Base-by-base conservation (phyloP, 164 flowering plant genomes). In the Berberis vulgaris region DNA sequence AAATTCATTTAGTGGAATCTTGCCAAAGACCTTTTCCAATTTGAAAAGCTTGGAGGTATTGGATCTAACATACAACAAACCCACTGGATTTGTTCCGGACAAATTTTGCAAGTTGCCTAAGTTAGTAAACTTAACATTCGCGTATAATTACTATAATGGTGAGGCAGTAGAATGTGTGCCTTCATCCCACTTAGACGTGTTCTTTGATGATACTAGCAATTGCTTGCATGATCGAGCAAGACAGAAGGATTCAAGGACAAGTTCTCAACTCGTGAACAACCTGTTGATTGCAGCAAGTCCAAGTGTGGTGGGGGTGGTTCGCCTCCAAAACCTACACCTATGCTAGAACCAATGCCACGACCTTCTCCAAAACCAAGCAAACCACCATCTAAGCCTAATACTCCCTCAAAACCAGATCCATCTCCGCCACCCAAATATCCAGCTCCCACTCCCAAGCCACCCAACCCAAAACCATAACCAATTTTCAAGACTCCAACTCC, bases 101-200 rank as follows among this genome's bases (percentile, higher is more conserved):
- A 59, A 57, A 2, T 13, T 89, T 26, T 89, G 97, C 73, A 59
- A 58, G 59, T 67, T 87, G 71, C 86, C 84, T 0, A 70, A 40
- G 11, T 71, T 87, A 73, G 0, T 2, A 2, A 83, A 82, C 49
- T 86, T 89, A 65, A 74, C 81, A 1, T 86, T 78, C 66, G 73
- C 90, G 1, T 43, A 69, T 44, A 89, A 89, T 63, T 89, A 75
- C 68, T 86, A 86, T 73, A 80, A 70, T 6, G 84, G 79, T 0
- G 80, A 72, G 73, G 65, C 65, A 41, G 41, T 40, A 5, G 56
- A 49, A 26, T 62, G 65, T 12, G 26, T 41, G 4, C 55, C 64
- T 1, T 46, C 64, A 11, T 6, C 54, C 2, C 43, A 7, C 9
- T 6, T 11, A 3, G 7, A 49, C 2, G 54, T 50, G 12, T 6